Percentiles rank a stretch among this genome's conserved stretches.
Evolutionary conservation across 768 basidiomycete species (phyloP).

Genomic region (Kwoniella botswanensis): DNA sequence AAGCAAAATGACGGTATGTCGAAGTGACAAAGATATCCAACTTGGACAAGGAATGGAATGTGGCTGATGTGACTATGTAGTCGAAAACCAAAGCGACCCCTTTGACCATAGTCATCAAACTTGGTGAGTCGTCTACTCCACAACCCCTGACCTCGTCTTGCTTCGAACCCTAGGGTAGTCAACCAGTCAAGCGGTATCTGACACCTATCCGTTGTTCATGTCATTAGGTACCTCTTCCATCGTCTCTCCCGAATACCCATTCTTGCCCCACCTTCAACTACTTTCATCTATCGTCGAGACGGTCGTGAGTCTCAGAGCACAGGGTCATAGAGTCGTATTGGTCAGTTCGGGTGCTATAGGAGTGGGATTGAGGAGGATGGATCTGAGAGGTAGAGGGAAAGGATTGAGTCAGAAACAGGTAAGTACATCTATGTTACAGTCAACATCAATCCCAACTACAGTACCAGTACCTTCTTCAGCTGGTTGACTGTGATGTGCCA

Average conservation of each 20-base stretch:
- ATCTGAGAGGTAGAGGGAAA: slow-evolving; percentile 76
- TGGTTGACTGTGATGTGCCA: no score
- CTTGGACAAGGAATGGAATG: no score
- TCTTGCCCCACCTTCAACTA: slow-evolving; percentile 86
- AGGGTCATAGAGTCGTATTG: slow-evolving; percentile 92
- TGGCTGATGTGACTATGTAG: slow-evolving; percentile 12
- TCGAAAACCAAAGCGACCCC: slow-evolving; percentile 23
- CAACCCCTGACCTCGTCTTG: no score
- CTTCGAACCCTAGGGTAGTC: no score
- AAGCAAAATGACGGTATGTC: slow-evolving; percentile 23
- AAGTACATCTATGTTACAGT: slow-evolving; percentile 42
- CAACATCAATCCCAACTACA: no score
- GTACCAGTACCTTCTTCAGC: no score
- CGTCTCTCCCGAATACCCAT: slow-evolving; percentile 83
- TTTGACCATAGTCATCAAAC: slow-evolving; percentile 82
- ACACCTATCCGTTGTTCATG: no score
- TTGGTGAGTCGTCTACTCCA: slow-evolving; percentile 63
- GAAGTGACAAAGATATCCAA: background rate
- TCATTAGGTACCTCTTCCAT: slow-evolving; percentile 90
- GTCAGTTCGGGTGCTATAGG: slow-evolving; percentile 98
- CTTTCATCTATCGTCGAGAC: slow-evolving; percentile 92
- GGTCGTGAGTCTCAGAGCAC: slow-evolving; percentile 72
- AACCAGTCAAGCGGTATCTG: no score
- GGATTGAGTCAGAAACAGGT: slow-evolving; percentile 90
- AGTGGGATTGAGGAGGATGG: slow-evolving; percentile 91